Evolutionary conservation across 441 rosid species (phyloP).

Genomic region (Breynia disticha): DNA sequence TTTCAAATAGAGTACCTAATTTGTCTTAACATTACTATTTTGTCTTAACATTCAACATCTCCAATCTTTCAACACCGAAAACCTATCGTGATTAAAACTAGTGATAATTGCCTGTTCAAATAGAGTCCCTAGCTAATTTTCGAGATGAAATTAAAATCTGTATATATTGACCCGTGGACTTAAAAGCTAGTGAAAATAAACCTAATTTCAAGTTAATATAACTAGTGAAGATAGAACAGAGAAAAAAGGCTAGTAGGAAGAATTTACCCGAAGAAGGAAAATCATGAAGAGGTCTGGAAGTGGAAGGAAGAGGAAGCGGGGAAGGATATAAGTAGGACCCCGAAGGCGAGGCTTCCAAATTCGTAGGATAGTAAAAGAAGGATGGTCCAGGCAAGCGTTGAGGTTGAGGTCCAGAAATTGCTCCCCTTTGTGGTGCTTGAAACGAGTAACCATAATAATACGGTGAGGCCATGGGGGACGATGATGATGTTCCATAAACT

Average conservation of each 20-base stretch:
- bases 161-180: no score
- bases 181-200: no score
- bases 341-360: slow-evolving; percentile 13
- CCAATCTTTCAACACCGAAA: no score
- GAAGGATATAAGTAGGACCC: slow-evolving; percentile 36
- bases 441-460: slow-evolving; percentile 49
- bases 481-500: slow-evolving; percentile 49
- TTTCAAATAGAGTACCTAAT: no score
- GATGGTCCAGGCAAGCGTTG: slow-evolving; percentile 40
- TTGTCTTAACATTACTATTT: no score
- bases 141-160: no score
- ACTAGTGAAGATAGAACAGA: no score
- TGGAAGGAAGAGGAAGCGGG: slow-evolving; percentile 22
- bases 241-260: not conserved
- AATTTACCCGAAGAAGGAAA: slow-evolving; percentile 43
- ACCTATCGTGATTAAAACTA: no score
- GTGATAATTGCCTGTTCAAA: no score
- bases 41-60: no score
- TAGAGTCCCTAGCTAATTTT: no score
- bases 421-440: slow-evolving; percentile 47
- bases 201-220: no score
- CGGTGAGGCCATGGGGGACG: slow-evolving; percentile 45
- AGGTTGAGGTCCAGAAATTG: slow-evolving; percentile 24
- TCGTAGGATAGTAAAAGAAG: slow-evolving; percentile 46
- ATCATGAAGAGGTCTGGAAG: slow-evolving; percentile 25